Conservation (phyloP, 805 yeast species). For the Ogataea siamensis region DNA sequence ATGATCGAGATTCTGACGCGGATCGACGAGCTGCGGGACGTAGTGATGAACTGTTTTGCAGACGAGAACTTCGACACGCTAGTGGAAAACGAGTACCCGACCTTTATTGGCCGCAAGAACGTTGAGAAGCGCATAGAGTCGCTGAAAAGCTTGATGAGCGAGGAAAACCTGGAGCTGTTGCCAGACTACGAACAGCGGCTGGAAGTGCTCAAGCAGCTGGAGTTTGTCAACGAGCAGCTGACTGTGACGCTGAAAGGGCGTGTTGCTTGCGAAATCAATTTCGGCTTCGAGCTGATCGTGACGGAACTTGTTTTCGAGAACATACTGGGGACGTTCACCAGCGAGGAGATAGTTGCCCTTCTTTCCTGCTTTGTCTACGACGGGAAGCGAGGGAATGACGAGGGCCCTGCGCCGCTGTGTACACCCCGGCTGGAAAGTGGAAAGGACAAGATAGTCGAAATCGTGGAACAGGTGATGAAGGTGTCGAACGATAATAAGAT, state of each 20-base stretch:
- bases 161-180: constrained; percentile 81
- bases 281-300: constrained; percentile 86
- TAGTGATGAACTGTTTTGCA: constrained; percentile 29
- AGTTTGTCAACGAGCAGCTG: constrained; percentile 69
- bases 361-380: constrained; percentile 91
- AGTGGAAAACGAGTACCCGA: constrained; percentile 21
- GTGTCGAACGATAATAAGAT: constrained; percentile 70
- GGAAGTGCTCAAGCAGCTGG: constrained; percentile 71
- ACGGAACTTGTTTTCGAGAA: constrained; percentile 91
- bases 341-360: constrained; percentile 95
- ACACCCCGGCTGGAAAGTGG: constrained; percentile 84
- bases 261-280: constrained; percentile 87
- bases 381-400: constrained; percentile 67
- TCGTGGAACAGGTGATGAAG: constrained; percentile 59
- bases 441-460: constrained; percentile 60
- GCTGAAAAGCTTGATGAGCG: constrained; percentile 65
- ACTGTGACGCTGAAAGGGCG: constrained; percentile 86
- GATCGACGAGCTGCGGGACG: constrained; percentile 33
- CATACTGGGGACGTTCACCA: constrained; percentile 87
- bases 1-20: constrained; percentile 38
- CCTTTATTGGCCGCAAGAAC: constrained; percentile 42
- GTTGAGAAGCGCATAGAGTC: constrained; percentile 51
- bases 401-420: constrained; percentile 41
- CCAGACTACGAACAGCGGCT: constrained; percentile 94
- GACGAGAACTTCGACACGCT: constrained; percentile 19